phyloP scores from a whole-genome alignment of 176 grass and related monocot species.

The Raddia guianensis region DNA sequence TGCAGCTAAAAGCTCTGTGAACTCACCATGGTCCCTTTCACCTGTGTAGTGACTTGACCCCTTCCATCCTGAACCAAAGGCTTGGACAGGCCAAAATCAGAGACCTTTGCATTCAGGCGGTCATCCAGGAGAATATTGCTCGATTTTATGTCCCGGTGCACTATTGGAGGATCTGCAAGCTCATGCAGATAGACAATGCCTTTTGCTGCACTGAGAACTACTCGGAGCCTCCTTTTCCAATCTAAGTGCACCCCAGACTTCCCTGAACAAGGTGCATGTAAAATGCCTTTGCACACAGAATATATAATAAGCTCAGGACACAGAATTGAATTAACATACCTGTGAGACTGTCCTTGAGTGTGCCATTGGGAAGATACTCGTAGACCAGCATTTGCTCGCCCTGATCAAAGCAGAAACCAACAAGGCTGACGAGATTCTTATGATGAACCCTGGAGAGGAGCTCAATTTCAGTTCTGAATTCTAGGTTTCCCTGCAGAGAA shows the following conservation, averaged over 20 bases:
- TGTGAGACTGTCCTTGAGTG: constrained; percentile 78
- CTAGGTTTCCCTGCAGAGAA: constrained; percentile 63
- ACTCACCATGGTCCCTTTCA: constrained; percentile 89
- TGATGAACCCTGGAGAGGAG: constrained; percentile 83
- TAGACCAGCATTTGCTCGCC: constrained; percentile 77
- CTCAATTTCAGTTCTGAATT: constrained; percentile 85
- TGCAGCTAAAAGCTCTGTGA: not conserved
- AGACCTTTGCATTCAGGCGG: constrained; percentile 80
- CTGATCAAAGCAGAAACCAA: constrained; percentile 83
- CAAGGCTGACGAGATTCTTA: constrained; percentile 75
- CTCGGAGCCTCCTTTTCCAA: constrained; percentile 65
- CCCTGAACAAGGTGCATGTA: constrained; percentile 34
- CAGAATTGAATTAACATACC: constrained; percentile 24
- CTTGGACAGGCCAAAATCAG: constrained; percentile 86
- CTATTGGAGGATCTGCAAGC: constrained; percentile 76
- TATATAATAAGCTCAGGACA: not conserved
- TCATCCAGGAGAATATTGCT: constrained; percentile 89
- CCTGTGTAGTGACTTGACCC: constrained; percentile 57
- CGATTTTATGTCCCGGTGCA: constrained; percentile 87
- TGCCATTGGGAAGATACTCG: constrained; percentile 84
- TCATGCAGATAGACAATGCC: constrained; percentile 84
- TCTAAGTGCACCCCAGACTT: constrained; percentile 80
- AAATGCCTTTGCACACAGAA: not conserved
- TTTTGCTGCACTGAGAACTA: constrained; percentile 66
- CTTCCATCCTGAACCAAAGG: constrained; percentile 47